A percentile compares a stretch with the other conserved stretches of the same genome.
These are phyloP conservation scores for Poa annua DNA, from an alignment of 176 grass and related monocot genomes.

Conservation along the genomic window DNA sequence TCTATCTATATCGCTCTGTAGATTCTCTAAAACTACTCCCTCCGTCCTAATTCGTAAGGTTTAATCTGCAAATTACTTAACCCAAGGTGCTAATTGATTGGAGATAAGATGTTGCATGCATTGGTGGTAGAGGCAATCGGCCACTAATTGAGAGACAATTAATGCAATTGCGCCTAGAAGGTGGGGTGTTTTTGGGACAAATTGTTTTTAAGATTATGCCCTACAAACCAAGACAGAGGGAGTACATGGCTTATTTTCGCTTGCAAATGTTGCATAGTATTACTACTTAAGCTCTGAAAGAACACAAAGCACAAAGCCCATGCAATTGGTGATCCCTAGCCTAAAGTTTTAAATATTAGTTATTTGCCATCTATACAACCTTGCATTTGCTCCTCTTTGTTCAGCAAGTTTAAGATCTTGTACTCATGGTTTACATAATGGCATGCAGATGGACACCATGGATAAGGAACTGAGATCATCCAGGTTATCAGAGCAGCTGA, in stretches of 20 bases:
- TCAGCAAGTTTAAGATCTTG: conserved; percentile 34
- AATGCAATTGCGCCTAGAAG: too few species aligned
- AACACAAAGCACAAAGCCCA: conserved; percentile 18
- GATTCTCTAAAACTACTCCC: neutral
- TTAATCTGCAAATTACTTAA: too few species aligned
- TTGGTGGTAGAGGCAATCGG: too few species aligned
- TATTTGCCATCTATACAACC: neutral
- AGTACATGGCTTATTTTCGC: too few species aligned
- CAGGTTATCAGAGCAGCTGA: conserved; percentile 82
- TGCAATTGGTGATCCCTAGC: conserved; percentile 13
- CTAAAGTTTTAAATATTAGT: conserved; percentile 26
- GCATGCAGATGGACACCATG: conserved; percentile 92
- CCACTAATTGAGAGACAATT: too few species aligned
- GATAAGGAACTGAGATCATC: conserved; percentile 85
- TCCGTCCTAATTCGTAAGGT: too few species aligned
- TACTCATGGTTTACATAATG: conserved; percentile 38
- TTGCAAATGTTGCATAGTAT: conserved; percentile 1
- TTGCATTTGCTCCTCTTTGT: conserved; percentile 15
- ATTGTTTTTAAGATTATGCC: too few species aligned
- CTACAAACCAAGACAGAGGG: too few species aligned
- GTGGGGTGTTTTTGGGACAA: too few species aligned
- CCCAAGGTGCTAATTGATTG: too few species aligned
- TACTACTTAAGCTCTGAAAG: neutral
- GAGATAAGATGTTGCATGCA: too few species aligned
- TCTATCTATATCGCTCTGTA: neutral